Evolutionary conservation across 305 asterid genomes (phyloP), one percentile per base, ranked within the genome.

Genomic region (Fraxinus floribunda): DNA sequence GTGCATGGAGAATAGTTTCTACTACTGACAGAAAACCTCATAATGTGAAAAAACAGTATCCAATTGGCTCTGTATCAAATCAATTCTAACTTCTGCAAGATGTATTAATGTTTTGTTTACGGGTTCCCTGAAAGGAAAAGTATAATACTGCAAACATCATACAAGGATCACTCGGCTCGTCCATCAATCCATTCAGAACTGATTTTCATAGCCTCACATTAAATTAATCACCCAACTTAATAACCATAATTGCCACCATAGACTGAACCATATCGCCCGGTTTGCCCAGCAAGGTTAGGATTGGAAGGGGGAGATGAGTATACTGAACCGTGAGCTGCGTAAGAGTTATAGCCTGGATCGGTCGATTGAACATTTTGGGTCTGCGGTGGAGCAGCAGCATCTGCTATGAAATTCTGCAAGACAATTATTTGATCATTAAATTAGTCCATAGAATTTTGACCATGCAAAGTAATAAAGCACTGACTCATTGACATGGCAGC

Each of bases 211-310:
- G n/a, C 18, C 66, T 76, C 64, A 6, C 80, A 55, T 22, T 22
- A 20, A 6, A 20, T n/a, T 46, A 44, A 35, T 78, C 20, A 18
- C 29, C 68, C 68, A 60, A 74, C 86, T 90, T 87, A 95, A 78
- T 95, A 95, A 71, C 99, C 99, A 78, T 95, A 95, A 79, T 85
- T 91, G 82, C 89, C 81, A 49, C 97, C 97, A 60, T 94, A 92
- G 36, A 86, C 91, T 2, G 95, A 89, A 85, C 94, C 93, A 52
- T 95, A 95, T 15, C 94, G 94, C 36, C 97, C 97, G 1, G 92
- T 39, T 87, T 90, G 96, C 3, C 94, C 93, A 3, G 88, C 82
- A 44, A 87, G 89, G 66, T 84, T 90, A 29, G 94, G 86, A 71
- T 90, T 92, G 24, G 97, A 78, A 82, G 98, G 85, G 8, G 90